Conservation (phyloP, 2,329 filamentous ascomycete genomes). For the Nothomitra cinnamomea region DNA sequence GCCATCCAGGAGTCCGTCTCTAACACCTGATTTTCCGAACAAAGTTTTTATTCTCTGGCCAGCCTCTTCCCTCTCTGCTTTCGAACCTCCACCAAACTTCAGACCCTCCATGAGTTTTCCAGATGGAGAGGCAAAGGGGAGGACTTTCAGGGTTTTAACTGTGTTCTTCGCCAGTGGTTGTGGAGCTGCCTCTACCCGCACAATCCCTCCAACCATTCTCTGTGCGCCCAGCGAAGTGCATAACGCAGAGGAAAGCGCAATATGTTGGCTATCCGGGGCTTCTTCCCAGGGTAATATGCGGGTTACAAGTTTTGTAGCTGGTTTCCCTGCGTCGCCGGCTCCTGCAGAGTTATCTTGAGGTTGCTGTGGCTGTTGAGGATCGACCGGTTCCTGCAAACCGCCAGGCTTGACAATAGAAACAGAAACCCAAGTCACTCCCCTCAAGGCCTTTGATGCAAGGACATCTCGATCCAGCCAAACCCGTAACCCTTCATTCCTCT, state of each 20-base stretch:
- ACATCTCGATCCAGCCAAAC: slow-evolving; percentile 78
- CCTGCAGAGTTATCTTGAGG: slow-evolving; percentile 40
- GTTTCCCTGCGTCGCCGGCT: slow-evolving; percentile 36
- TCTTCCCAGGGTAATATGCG: slow-evolving; percentile 67
- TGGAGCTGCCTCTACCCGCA: slow-evolving; percentile 73
- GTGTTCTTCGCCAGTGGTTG: slow-evolving; percentile 49
- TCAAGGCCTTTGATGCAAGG: slow-evolving; percentile 52
- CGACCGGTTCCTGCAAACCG: slow-evolving; percentile 52
- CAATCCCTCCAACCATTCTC: slow-evolving; percentile 66
- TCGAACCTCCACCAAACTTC: slow-evolving; percentile 76
- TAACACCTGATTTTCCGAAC: slow-evolving; percentile 19
- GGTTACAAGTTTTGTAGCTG: slow-evolving; percentile 55
- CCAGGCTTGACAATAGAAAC: slow-evolving; percentile 80
- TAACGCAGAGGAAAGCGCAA: slow-evolving; percentile 60
- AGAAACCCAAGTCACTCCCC: slow-evolving; percentile 58
- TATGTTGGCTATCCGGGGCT: slow-evolving; percentile 64
- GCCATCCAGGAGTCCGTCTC: slow-evolving; percentile 54
- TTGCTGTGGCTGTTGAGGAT: slow-evolving; percentile 48
- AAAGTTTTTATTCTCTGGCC: slow-evolving; percentile 2
- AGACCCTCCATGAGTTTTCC: slow-evolving; percentile 46
- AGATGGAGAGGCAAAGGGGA: slow-evolving; percentile 50
- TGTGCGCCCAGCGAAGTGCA: slow-evolving; percentile 56
- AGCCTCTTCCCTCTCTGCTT: slow-evolving; percentile 58
- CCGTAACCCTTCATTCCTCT: slow-evolving; percentile 42
- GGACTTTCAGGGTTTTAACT: slow-evolving; percentile 55